Base-by-base conservation (phyloP, 768 basidiomycete species). In the Strobilomyces dryophilus region DNA sequence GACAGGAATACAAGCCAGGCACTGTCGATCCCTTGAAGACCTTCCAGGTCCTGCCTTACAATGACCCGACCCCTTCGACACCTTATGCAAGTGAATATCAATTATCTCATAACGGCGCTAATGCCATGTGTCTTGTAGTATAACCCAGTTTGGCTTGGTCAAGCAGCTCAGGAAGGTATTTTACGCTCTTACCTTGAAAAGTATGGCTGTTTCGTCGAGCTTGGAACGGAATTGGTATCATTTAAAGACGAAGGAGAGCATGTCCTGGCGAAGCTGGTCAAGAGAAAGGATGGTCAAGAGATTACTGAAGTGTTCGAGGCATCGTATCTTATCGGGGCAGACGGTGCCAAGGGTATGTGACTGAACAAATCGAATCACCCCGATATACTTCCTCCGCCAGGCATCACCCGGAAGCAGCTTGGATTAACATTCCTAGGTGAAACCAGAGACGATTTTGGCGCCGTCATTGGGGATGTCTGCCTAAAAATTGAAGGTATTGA, bases 381-480 rank as follows among this genome's bases (percentile, higher is more conserved):
- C 21, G 14, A 18, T 5, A 7, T 45, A n/a, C n/a, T n/a, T n/a
- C n/a, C n/a, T 64, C 8, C 53, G 51, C 27, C 11, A 75, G 75
- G 66, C 15, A 39, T 67, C 4, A 68, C 69, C 5, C 65, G 79
- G 18, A 76, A 74, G 51, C 58, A 63, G 37, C 66, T 77, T 5
- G 77, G 74, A 0, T 55, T 79, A 6, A 59, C 64, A 0, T 80
- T 80, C 54, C 52, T 72, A 0, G 78, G 78, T 0, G 69, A 78
- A 52, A 74, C 72, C 0, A 60, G 51, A 7, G 56, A 69, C 4
- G 61, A 61, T 6, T 56, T 71, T 21, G 24, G 49, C 4, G 42
- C 65, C 2, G 48, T 74, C 0, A 60, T 70, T 6, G 77, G 70
- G 1, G 75, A 81, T 53, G 64, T 79, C 24, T 54, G 68, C 26